Evolutionary conservation across 129 eudicot genomes (phyloP).

Genomic region (Ambrosia artemisiifolia): DNA sequence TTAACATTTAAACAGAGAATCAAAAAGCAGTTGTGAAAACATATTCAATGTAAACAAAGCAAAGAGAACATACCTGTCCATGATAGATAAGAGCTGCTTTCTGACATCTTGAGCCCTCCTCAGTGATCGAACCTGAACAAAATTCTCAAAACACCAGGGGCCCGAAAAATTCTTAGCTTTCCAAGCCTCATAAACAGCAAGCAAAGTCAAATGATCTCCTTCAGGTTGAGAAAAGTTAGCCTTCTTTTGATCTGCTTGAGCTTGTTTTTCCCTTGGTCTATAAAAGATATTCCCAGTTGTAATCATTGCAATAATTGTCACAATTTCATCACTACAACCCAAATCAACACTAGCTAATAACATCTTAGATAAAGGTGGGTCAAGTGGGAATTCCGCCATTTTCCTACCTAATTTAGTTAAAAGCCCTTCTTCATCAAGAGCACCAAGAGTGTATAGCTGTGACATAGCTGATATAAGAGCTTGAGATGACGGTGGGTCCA

Average conservation of each 20-base stretch:
- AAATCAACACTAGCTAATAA: conserved; percentile 89
- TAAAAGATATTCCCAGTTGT: conserved; percentile 82
- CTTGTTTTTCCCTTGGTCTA: conserved; percentile 91
- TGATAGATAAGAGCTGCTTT: conserved; percentile 77
- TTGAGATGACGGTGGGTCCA: conserved; percentile 88
- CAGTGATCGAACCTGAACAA: conserved; percentile 71
- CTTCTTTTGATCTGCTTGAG: conserved; percentile 80
- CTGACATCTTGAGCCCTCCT: conserved; percentile 94
- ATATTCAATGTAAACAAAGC: background rate
- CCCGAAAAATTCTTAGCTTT: conserved; percentile 78
- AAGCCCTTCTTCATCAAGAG: conserved; percentile 83
- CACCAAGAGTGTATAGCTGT: conserved; percentile 81
- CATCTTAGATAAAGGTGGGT: conserved; percentile 88
- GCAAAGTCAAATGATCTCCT: conserved; percentile 82
- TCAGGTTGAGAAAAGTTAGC: conserved; percentile 91
- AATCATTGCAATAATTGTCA: conserved; percentile 92
- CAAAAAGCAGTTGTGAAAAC: background rate
- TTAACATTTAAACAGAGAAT: conserved; percentile 6
- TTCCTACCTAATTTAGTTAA: conserved; percentile 75
- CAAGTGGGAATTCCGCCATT: conserved; percentile 90
- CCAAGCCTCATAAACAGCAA: conserved; percentile 98
- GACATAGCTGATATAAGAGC: conserved; percentile 85
- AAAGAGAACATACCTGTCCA: conserved; percentile 71
- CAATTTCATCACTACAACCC: conserved; percentile 91
- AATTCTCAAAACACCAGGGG: conserved; percentile 90